phyloP scores from a whole-genome alignment of 2,329 filamentous ascomycete genomes.

The Cryphonectria nitschkei region DNA sequence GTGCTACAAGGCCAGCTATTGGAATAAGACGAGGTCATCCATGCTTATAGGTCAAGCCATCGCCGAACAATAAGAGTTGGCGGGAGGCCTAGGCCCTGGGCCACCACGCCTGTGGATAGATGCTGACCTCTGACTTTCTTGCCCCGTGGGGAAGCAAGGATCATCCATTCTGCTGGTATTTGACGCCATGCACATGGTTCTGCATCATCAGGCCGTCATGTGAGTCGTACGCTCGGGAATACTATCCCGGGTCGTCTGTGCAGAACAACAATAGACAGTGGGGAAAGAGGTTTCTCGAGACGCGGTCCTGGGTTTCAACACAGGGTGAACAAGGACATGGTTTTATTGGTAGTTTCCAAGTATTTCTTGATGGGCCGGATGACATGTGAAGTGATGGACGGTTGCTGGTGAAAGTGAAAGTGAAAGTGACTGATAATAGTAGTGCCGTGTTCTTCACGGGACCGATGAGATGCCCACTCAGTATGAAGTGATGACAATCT shows the following conservation, averaged over 20 bases:
- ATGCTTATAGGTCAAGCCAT: background rate
- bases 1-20: background rate
- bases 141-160: constrained; percentile 1
- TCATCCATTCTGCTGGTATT: background rate
- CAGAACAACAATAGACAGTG: background rate
- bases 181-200: background rate
- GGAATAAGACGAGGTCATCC: background rate
- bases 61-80: background rate
- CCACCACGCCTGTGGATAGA: background rate
- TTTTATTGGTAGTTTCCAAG: too few species aligned
- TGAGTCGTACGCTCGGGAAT: background rate
- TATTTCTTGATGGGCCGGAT: background rate
- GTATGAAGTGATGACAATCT: background rate
- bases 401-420: background rate
- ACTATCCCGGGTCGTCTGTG: background rate
- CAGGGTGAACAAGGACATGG: background rate
- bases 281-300: background rate
- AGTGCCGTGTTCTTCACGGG: background rate
- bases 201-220: background rate
- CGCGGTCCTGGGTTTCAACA: background rate
- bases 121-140: background rate
- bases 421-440: background rate
- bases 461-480: background rate
- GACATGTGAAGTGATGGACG: background rate
- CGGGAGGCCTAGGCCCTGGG: background rate